These are phyloP conservation scores for Starmerella stigmatis DNA, from an alignment of 805 yeast species.

Conservation along the genomic window DNA sequence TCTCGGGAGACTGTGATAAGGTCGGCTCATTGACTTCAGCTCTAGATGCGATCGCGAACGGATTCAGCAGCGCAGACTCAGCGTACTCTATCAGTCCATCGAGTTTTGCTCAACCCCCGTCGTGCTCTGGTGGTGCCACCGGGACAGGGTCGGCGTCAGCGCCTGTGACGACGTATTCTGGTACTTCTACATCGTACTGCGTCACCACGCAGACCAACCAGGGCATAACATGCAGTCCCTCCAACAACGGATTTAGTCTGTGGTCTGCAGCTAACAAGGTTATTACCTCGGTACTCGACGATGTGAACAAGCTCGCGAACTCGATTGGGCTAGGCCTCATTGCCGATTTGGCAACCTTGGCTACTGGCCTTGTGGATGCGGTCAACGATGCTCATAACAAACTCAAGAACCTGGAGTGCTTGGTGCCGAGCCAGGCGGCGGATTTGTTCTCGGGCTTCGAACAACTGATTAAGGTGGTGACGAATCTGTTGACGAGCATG, in stretches of 20 bases:
- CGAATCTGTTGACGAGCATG: background rate
- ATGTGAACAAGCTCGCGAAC: background rate
- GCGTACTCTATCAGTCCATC: conserved; percentile 16
- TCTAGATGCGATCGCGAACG: conserved; percentile 13
- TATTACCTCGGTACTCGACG: background rate
- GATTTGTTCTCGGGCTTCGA: background rate
- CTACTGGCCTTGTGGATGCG: background rate
- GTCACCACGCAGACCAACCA: background rate
- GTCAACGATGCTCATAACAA: background rate
- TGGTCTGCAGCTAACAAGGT: background rate
- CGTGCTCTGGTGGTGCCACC: background rate
- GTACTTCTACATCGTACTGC: background rate
- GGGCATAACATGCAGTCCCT: background rate
- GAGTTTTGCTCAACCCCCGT: conserved; percentile 9
- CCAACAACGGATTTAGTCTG: background rate
- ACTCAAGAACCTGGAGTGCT: background rate
- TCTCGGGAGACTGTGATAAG: conserved; percentile 13
- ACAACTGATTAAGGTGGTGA: background rate
- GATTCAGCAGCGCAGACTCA: conserved; percentile 12
- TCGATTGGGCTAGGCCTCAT: background rate
- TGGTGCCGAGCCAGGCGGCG: background rate
- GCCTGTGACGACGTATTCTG: too few relatives aligned
- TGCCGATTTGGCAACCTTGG: background rate
- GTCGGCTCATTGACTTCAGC: conserved; percentile 12
- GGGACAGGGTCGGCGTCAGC: background rate